A percentile compares a stretch with the other conserved stretches of the same genome.
Conservation (phyloP, 129 eudicot genomes). For the Erigeron canadensis region DNA sequence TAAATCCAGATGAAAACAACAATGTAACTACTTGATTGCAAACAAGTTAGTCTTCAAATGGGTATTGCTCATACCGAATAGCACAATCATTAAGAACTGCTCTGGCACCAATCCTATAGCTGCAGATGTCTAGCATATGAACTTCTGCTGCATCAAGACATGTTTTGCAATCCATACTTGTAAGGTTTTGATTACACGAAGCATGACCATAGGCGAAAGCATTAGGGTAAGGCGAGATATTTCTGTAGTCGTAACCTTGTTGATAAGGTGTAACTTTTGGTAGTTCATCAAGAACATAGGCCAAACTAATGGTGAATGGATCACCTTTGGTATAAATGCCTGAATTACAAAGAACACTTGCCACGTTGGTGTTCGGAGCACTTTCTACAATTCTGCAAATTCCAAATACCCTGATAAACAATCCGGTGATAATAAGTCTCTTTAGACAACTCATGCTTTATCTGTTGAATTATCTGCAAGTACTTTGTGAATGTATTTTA, state of each 20-base stretch:
- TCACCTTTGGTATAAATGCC: conserved; percentile 47
- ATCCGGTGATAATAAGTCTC: conserved; percentile 3
- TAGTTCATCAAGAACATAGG: conserved; percentile 60
- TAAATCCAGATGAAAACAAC: conserved; percentile 14
- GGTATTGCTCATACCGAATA: conserved; percentile 73
- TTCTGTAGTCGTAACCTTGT: conserved; percentile 45
- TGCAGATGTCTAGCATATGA: conserved; percentile 39
- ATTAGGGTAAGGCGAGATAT: conserved; percentile 75
- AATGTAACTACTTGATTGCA: conserved; percentile 2
- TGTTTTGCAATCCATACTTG: conserved; percentile 52
- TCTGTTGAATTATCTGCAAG: neutral
- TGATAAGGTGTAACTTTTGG: conserved; percentile 43
- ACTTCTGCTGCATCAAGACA: conserved; percentile 63
- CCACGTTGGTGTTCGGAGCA: conserved; percentile 49
- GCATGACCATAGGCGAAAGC: conserved; percentile 79
- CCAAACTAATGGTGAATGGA: conserved; percentile 56
- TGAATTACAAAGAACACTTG: conserved; percentile 46
- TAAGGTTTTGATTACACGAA: conserved; percentile 43
- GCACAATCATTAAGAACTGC: conserved; percentile 55
- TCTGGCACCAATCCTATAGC: conserved; percentile 53
- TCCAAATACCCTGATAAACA: conserved; percentile 29
- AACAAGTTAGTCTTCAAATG: conserved; percentile 44
- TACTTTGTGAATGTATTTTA: conserved; percentile 16
- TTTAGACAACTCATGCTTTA: conserved; percentile 33
- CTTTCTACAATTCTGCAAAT: conserved; percentile 23